phyloP scores from a whole-genome alignment of 1,139 yeast genomes.

The Sugiyamaella castrensis region DNA sequence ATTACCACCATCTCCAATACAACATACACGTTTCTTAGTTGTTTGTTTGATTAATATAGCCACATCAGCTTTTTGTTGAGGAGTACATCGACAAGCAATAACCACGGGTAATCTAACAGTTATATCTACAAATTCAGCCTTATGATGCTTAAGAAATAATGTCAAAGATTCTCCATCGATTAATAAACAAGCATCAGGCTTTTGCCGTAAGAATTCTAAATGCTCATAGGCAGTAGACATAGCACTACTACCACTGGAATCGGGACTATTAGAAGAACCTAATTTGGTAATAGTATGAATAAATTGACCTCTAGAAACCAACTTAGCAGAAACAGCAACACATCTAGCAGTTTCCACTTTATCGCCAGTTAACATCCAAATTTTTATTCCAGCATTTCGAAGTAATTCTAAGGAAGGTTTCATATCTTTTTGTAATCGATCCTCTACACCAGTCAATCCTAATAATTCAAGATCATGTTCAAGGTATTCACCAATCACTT shows the following conservation, averaged over 20 bases:
- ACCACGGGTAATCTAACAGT: slow-evolving; percentile 85
- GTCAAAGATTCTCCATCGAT: slow-evolving; percentile 93
- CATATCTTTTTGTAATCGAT: slow-evolving; percentile 85
- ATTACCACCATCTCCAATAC: slow-evolving; percentile 99
- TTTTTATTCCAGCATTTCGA: slow-evolving; percentile 93
- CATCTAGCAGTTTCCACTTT: slow-evolving; percentile 98
- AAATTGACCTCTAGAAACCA: slow-evolving; percentile 89
- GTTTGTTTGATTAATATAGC: slow-evolving; percentile 72
- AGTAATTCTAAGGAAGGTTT: slow-evolving; percentile 87
- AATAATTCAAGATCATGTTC: slow-evolving; percentile 82
- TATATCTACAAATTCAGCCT: slow-evolving; percentile 69
- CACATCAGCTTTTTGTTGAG: slow-evolving; percentile 97
- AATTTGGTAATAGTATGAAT: slow-evolving; percentile 81
- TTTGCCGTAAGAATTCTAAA: slow-evolving; percentile 64
- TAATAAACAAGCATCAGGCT: slow-evolving; percentile 71
- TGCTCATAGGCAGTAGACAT: slow-evolving; percentile 55
- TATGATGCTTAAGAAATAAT: slow-evolving; percentile 58
- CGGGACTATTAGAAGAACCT: slow-evolving; percentile 32
- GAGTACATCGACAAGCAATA: slow-evolving; percentile 96
- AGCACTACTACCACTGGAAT: neutral
- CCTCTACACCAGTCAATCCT: slow-evolving; percentile 97
- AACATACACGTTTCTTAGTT: slow-evolving; percentile 89
- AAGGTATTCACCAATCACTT: slow-evolving; percentile 61
- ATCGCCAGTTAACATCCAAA: slow-evolving; percentile 99
- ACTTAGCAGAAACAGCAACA: slow-evolving; percentile 90